Conservation (phyloP, 1,284 basidiomycete genomes). For the Entoloma clypeatum region DNA sequence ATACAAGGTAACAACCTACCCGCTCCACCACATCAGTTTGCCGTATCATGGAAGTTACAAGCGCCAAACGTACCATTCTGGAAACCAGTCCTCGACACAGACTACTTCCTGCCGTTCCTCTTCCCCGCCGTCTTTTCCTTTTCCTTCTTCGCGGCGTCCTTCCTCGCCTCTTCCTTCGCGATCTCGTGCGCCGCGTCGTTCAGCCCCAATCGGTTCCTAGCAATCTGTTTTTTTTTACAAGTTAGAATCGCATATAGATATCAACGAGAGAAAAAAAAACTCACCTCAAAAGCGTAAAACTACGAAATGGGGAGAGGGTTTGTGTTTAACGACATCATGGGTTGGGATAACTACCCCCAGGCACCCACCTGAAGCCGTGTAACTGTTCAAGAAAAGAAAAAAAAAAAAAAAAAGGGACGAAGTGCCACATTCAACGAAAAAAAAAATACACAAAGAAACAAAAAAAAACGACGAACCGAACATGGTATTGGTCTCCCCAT, state of each 20-base stretch:
- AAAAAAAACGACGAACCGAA: conserved; percentile 88
- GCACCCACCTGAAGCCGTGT: conserved; percentile 72
- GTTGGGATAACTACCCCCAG: not conserved
- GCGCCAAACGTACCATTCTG: too few relatives aligned
- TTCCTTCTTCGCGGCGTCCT: conserved; percentile 53
- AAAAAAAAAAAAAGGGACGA: not conserved
- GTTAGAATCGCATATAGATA: not conserved
- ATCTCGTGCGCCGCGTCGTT: conserved; percentile 88
- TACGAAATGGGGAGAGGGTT: conserved; percentile 31
- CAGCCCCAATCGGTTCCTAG: conserved; percentile 87
- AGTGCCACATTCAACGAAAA: not conserved
- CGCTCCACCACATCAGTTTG: too few relatives aligned
- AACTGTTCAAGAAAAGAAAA: conserved; percentile 37
- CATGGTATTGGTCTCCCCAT: conserved; percentile 91
- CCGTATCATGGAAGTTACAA: too few relatives aligned
- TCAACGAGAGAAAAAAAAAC: conserved; percentile 16
- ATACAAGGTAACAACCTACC: too few relatives aligned
- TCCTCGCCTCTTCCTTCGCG: conserved; percentile 67
- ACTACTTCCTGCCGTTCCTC: conserved; percentile 32
- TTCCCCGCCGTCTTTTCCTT: conserved; percentile 42
- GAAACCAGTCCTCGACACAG: too few relatives aligned
- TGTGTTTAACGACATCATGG: conserved; percentile 3
- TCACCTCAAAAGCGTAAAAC: conserved; percentile 90
- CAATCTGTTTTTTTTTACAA: conserved; percentile 55
- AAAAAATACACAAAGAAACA: not conserved